Percentiles rank a stretch among this genome's conserved stretches.
phyloP scores from a whole-genome alignment of 306 rosid species.

The Cicer chorassanicum region DNA sequence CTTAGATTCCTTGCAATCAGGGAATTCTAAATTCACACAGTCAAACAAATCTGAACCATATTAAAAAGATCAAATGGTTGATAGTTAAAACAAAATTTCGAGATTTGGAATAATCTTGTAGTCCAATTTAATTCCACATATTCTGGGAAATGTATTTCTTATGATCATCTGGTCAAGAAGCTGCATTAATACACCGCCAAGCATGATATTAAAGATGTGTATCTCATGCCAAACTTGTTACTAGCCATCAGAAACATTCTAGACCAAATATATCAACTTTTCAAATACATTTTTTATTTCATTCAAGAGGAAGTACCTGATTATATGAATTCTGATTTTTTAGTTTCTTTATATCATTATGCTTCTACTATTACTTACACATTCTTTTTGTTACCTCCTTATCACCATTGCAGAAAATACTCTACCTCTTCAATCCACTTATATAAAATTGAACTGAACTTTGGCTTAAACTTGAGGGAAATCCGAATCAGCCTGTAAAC shows the following conservation, averaged over 20 bases:
- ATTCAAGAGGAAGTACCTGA: neutral
- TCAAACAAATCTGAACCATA: no score
- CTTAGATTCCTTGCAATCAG: no score
- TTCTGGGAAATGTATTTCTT: neutral
- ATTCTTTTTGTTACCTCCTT: neutral
- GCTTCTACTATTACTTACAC: constrained; percentile 17
- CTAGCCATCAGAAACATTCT: constrained; percentile 75
- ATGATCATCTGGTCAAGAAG: neutral
- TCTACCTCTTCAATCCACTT: constrained; percentile 26
- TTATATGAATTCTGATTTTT: constrained; percentile 5
- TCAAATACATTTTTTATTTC: no score
- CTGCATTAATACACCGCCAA: neutral
- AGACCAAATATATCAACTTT: no score
- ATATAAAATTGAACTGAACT: neutral
- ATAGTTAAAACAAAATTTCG: no score
- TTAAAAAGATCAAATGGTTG: no score
- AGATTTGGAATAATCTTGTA: no score
- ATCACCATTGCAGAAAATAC: constrained; percentile 51
- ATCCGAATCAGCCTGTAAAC: neutral
- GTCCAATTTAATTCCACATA: neutral
- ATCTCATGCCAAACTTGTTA: constrained; percentile 73
- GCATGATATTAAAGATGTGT: constrained; percentile 62
- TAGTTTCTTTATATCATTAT: constrained; percentile 6
- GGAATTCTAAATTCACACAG: no score
- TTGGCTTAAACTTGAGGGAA: neutral